Evolutionary conservation across 176 grass and related monocot genomes (phyloP).

Genomic region (Carex scoparia): DNA sequence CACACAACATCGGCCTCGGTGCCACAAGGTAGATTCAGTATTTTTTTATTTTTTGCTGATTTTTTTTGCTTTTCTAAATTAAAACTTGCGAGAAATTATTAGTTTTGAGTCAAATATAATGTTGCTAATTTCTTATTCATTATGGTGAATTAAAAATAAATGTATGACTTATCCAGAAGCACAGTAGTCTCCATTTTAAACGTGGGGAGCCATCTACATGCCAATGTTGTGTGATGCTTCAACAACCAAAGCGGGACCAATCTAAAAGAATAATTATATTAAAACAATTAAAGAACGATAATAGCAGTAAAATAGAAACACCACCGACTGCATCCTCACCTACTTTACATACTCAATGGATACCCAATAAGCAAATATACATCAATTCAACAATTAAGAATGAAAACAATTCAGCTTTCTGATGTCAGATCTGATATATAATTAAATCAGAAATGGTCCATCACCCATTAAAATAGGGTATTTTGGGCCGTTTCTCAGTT

Average conservation of each 20-base stretch:
- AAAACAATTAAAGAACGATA: not conserved
- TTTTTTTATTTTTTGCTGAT: not conserved
- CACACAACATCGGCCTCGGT: slow-evolving; percentile 23
- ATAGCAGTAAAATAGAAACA: not conserved
- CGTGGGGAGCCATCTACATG: not conserved
- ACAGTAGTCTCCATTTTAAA: not conserved
- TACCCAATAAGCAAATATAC: not conserved
- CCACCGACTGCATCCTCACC: not conserved
- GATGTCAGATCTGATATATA: not conserved
- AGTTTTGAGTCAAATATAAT: not conserved
- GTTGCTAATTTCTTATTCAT: not conserved
- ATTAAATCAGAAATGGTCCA: not conserved
- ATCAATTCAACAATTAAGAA: not conserved
- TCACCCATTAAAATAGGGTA: not conserved
- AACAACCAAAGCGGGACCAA: not conserved
- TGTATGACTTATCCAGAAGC: not conserved
- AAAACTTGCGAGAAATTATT: not conserved
- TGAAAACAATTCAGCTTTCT: not conserved
- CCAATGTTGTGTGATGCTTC: slow-evolving; percentile 3
- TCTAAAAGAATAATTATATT: not conserved
- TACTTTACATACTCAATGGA: not conserved
- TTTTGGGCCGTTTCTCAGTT: not conserved
- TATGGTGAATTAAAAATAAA: not conserved
- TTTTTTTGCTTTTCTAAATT: not conserved
- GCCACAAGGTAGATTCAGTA: slow-evolving; percentile 36